These are phyloP conservation scores for Cystofilobasidium bisporidii DNA, from an alignment of 768 basidiomycete species.

Conservation along the genomic window DNA sequence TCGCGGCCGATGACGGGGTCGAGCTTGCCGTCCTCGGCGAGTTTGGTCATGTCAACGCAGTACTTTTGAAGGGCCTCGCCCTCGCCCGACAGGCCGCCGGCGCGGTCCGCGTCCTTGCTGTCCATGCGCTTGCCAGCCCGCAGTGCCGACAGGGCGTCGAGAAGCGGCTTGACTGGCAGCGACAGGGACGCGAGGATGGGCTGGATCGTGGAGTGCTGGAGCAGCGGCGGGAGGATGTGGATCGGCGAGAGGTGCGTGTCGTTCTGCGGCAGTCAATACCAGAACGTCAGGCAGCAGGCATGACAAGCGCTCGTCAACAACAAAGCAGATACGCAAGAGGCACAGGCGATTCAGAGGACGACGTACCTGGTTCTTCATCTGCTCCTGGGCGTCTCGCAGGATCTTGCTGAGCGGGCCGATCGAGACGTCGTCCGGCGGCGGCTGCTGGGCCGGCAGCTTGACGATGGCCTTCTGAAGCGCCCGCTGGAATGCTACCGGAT, in stretches of 20 bases:
- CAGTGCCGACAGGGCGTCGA: constrained; percentile 65
- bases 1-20: constrained; percentile 53
- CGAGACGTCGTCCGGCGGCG: constrained; percentile 70
- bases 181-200: constrained; percentile 45
- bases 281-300: background rate
- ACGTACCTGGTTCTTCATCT: constrained; percentile 58
- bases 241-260: constrained; percentile 91
- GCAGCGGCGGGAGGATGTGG: constrained; percentile 73
- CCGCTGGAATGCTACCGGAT: constrained; percentile 35
- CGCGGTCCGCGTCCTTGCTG: constrained; percentile 74
- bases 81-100: background rate
- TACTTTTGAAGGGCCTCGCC: constrained; percentile 25
- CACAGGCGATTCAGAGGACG: no score
- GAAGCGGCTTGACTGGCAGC: constrained; percentile 53
- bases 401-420: constrained; percentile 53
- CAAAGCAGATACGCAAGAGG: no score
- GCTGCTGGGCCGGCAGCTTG: constrained; percentile 69
- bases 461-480: constrained; percentile 66
- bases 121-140: constrained; percentile 80
- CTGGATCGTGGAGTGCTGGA: constrained; percentile 61
- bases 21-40: constrained; percentile 72
- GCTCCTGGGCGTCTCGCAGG: constrained; percentile 61
- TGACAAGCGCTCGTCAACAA: no score
- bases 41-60: constrained; percentile 66
- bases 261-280: no score